Evolutionary conservation across 805 yeast genomes (phyloP).

Genomic region (Sugiyamaella lignohabitans): DNA sequence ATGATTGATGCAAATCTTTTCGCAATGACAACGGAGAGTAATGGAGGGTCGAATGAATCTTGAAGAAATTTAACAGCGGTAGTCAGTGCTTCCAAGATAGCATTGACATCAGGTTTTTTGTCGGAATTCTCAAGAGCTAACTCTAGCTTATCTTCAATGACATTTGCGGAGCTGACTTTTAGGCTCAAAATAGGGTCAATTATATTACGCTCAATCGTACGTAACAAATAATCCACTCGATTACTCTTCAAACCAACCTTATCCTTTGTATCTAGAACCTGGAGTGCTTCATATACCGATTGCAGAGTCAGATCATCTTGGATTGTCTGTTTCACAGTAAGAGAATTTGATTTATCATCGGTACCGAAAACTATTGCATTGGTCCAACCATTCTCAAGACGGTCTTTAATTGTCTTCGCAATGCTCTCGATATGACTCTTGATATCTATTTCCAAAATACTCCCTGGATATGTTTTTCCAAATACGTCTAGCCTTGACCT

Average conservation of each 20-base stretch:
- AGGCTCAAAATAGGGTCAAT: constrained; percentile 14
- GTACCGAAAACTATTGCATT: constrained; percentile 9
- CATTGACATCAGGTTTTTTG: constrained; percentile 1
- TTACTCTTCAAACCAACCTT: not conserved
- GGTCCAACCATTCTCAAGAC: constrained; percentile 13
- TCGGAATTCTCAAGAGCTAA: constrained; percentile 1
- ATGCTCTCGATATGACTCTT: constrained; percentile 3
- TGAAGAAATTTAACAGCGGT: constrained; percentile 13
- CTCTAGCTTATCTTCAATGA: not conserved
- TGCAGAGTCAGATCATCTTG: constrained; percentile 10
- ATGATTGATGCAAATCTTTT: constrained; percentile 15
- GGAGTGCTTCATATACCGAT: constrained; percentile 14
- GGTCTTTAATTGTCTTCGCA: not conserved
- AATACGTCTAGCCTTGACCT: constrained; percentile 11
- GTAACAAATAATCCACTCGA: constrained; percentile 14
- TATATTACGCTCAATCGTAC: constrained; percentile 11
- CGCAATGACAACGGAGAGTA: constrained; percentile 6
- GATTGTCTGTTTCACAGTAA: constrained; percentile 5
- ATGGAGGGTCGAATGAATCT: constrained; percentile 7
- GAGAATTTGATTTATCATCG: not conserved
- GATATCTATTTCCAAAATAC: constrained; percentile 7
- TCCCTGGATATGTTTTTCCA: constrained; percentile 8
- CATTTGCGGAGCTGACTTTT: constrained; percentile 1
- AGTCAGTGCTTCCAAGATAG: constrained; percentile 7
- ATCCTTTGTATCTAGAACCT: constrained; percentile 8